Evolutionary conservation across 352 stramenopile species (phyloP).

Genomic region (Pythium pyrilobum): DNA sequence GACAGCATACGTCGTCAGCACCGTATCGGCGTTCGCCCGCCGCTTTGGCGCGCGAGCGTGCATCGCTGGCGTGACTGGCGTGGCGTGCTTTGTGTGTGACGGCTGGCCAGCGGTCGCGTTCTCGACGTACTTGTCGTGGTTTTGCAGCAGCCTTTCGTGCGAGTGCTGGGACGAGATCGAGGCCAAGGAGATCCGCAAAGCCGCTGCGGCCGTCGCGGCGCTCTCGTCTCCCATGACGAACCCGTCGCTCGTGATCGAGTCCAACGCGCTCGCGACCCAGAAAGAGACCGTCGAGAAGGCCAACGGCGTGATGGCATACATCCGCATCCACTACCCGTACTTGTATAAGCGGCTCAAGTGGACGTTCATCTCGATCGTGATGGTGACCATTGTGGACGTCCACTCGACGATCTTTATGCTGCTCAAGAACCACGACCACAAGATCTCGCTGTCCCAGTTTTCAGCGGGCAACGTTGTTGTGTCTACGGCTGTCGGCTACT

Average conservation of each 20-base stretch:
- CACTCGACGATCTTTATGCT: conserved; percentile 53
- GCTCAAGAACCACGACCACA: conserved; percentile 33
- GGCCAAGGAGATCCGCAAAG: conserved; percentile 15
- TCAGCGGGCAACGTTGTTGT: conserved; percentile 68
- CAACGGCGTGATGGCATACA: conserved; percentile 20
- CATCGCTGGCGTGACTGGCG: conserved; percentile 32
- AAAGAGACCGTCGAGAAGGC: background rate
- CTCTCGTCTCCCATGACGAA: background rate
- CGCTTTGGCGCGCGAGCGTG: conserved; percentile 32
- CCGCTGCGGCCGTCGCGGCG: background rate
- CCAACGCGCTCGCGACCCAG: background rate
- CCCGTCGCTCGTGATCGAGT: conserved; percentile 4
- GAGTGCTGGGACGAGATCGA: conserved; percentile 79
- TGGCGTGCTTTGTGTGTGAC: conserved; percentile 29
- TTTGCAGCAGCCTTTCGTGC: conserved; percentile 57
- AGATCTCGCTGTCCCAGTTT: conserved; percentile 66
- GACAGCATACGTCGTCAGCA: conserved; percentile 30
- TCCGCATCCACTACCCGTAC: conserved; percentile 34
- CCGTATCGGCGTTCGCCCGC: conserved; percentile 25
- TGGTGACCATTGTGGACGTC: conserved; percentile 61
- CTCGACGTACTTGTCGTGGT: conserved; percentile 52
- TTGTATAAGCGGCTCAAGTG: conserved; percentile 74
- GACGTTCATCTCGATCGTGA: conserved; percentile 70
- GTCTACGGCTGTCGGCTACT: conserved; percentile 53
- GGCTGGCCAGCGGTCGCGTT: conserved; percentile 43